Base-by-base conservation (phyloP, 2,329 filamentous ascomycete species). In the Rhynchosporium agropyri region DNA sequence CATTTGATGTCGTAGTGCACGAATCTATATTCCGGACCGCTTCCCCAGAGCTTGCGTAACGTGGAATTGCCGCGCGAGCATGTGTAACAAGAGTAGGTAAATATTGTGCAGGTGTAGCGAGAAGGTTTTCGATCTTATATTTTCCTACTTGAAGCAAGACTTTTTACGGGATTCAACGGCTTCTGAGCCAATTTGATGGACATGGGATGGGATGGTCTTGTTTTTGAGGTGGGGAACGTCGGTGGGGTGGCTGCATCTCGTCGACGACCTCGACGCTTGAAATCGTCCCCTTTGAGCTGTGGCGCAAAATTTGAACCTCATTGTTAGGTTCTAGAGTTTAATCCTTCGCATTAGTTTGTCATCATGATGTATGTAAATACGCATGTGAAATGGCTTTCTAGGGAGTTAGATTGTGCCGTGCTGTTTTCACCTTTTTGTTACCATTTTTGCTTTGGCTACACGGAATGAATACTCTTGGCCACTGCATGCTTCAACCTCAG, bases 291-390 rank as follows among this genome's bases (percentile, higher is more conserved):
- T 45, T 57, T 15, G 54, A 57, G 54, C 40, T 2, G 28, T 57
- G 45, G 54, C 54, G 54, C 54, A 38, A 57, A 57, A 57, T 28
- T 43, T 46, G 38, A 31, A 57, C 28, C 42, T 45, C 33, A 57
- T 36, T 10, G 33, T 57, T 38, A 56, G 12, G 2, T 31, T 56
- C 28, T 56, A 20, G 12, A 40, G 31, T 45, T 8, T 3, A 43
- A 26, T 46, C 36, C 38, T 20, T 42, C 4, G 20, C 28, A 29
- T 26, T 54, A 20, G 33, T 26, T 40, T 54, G 51, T 54, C 20
- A 20, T 20, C 51, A 20, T n/a, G 20, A 40, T 54, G 33, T 54
- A 28, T 9, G 40, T n/a, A 29, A 20, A 42, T 20, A 46, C 26
- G 15, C n/a, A 46, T 20, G 4, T 46, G 43, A 20, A 40, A 54